A percentile compares a stretch with the other conserved stretches of the same genome.
phyloP scores from a whole-genome alignment of 257 asterid genomes.

The Fraxinus anomala region DNA sequence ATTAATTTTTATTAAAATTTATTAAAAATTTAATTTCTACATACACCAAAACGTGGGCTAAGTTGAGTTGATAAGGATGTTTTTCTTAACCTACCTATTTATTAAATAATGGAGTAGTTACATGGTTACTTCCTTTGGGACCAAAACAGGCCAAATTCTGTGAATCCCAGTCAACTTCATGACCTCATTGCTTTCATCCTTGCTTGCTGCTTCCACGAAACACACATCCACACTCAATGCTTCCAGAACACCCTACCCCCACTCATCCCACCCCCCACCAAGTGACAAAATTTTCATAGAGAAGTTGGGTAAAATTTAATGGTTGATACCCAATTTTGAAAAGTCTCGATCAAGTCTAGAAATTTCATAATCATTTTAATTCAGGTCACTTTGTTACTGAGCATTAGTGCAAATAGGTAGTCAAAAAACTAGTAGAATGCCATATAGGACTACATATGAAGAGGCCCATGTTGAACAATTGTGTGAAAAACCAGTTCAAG shows the following conservation, averaged over 20 bases:
- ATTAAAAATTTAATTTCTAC: no score
- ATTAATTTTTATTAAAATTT: no score
- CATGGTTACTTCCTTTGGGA: background rate
- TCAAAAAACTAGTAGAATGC: background rate
- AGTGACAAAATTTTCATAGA: background rate
- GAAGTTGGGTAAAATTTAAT: background rate
- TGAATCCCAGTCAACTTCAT: background rate
- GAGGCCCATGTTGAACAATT: background rate
- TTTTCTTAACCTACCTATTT: background rate
- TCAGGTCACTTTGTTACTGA: background rate
- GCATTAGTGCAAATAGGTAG: no score
- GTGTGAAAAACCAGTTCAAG: background rate
- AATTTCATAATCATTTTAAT: background rate
- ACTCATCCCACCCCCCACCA: background rate
- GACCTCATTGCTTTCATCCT: background rate
- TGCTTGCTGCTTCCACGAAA: conserved; percentile 1
- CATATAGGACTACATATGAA: background rate
- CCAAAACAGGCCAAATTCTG: background rate
- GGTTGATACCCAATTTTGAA: background rate
- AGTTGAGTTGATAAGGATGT: no score
- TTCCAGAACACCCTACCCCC: background rate
- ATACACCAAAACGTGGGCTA: no score
- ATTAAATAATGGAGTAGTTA: background rate
- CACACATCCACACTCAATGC: background rate
- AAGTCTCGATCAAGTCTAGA: background rate